These are phyloP conservation scores for Diaporthe sp. DNA, from an alignment of 2,329 filamentous ascomycete species.

Conservation along the genomic window DNA sequence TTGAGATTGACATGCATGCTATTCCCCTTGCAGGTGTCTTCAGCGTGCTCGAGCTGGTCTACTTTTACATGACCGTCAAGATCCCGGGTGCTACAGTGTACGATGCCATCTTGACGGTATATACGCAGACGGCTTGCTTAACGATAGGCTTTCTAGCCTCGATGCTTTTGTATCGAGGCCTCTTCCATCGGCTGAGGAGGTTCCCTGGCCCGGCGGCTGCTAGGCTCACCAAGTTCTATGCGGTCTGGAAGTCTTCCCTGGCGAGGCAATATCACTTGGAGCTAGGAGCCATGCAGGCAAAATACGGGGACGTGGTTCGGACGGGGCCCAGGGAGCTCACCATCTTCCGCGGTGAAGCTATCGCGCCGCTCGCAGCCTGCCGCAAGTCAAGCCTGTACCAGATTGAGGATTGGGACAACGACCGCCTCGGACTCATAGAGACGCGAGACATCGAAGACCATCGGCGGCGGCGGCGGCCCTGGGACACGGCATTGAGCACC, in stretches of 20 bases:
- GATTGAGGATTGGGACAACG: slow-evolving; percentile 11
- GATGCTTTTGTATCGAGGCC: slow-evolving; percentile 25
- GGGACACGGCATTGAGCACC: slow-evolving; percentile 9
- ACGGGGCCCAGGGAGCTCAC: slow-evolving; percentile 41
- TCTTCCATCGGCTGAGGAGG: slow-evolving; percentile 38
- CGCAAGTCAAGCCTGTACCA: slow-evolving; percentile 12
- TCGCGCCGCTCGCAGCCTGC: background rate
- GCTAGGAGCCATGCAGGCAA: slow-evolving; percentile 11
- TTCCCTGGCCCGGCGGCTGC: slow-evolving; percentile 39
- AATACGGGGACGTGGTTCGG: slow-evolving; percentile 38
- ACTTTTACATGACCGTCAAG: background rate
- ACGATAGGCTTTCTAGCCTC: background rate
- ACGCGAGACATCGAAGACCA: slow-evolving; percentile 14
- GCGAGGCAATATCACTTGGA: slow-evolving; percentile 14
- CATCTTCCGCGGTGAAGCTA: slow-evolving; percentile 21
- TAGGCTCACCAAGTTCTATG: slow-evolving; percentile 35
- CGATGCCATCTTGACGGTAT: background rate
- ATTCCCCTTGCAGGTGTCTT: background rate
- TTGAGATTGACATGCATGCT: slow-evolving; percentile 14
- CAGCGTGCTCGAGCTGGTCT: background rate
- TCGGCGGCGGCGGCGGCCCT: background rate
- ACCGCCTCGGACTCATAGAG: slow-evolving; percentile 8
- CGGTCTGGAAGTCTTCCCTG: slow-evolving; percentile 15
- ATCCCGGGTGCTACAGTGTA: background rate
- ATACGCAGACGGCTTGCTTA: background rate